Conservation (phyloP, 768 basidiomycete genomes). For the Russula abietina region DNA sequence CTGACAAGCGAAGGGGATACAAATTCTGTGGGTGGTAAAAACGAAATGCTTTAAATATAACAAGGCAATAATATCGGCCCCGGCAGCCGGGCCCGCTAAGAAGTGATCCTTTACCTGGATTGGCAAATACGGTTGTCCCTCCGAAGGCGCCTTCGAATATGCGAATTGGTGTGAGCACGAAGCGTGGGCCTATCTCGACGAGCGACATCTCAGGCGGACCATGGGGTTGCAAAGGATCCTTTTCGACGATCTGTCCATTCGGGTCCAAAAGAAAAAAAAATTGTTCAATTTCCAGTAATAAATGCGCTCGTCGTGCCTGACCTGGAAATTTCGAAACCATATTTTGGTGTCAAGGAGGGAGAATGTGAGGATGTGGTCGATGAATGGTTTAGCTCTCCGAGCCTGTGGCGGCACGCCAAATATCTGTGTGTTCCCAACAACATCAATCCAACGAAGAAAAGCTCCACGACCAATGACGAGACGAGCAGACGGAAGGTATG, state of each 20-base stretch:
- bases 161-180: constrained; percentile 93
- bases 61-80: not conserved
- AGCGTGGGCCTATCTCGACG: constrained; percentile 94
- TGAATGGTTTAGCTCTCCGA: constrained; percentile 89
- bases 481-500: too few species aligned
- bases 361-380: constrained; percentile 96
- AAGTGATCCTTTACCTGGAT: constrained; percentile 61
- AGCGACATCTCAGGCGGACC: constrained; percentile 82
- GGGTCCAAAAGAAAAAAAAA: not conserved
- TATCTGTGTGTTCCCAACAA: constrained; percentile 48
- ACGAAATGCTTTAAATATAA: constrained; percentile 1
- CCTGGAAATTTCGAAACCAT: constrained; percentile 99
- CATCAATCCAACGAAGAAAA: too few species aligned
- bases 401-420: constrained; percentile 93
- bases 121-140: constrained; percentile 92
- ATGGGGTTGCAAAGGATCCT: constrained; percentile 84
- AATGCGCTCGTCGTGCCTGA: constrained; percentile 29
- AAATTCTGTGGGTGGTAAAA: constrained; percentile 57
- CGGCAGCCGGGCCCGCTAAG: not conserved
- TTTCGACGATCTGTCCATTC: constrained; percentile 73
- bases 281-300: not conserved
- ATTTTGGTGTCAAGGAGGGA: constrained; percentile 93
- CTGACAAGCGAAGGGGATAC: constrained; percentile 81
- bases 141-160: constrained; percentile 98
- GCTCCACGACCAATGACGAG: not conserved